These are phyloP conservation scores for Halophytophthora batemanensis DNA, from an alignment of 352 stramenopile species.

Conservation along the genomic window DNA sequence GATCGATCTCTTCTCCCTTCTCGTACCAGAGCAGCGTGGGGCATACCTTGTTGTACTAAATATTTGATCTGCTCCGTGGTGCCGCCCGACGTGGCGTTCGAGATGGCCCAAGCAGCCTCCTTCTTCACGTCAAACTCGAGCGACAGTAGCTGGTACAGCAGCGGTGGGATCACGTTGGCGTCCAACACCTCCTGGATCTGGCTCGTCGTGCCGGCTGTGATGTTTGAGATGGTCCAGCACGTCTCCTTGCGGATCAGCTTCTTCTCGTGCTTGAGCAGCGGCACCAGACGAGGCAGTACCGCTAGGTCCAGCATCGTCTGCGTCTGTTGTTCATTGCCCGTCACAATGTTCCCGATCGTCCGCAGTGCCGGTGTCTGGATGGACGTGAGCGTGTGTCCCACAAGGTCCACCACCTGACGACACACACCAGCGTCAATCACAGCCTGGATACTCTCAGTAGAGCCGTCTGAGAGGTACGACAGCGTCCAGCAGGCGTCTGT, in stretches of 20 bases:
- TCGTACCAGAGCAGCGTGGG: background rate
- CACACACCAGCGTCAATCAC: constrained; percentile 97
- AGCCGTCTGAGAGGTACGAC: constrained; percentile 97
- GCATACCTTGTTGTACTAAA: constrained; percentile 91
- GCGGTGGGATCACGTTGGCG: constrained; percentile 63
- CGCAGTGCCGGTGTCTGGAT: constrained; percentile 97
- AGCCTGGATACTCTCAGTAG: constrained; percentile 97
- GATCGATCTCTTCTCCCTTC: no score
- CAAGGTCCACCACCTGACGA: constrained; percentile 92
- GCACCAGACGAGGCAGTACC: constrained; percentile 48
- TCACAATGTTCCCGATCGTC: constrained; percentile 98
- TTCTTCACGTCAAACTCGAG: constrained; percentile 81
- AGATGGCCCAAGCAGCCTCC: constrained; percentile 84
- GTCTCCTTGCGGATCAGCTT: constrained; percentile 82
- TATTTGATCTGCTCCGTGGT: constrained; percentile 95
- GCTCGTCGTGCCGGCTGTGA: constrained; percentile 63
- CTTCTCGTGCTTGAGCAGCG: constrained; percentile 73
- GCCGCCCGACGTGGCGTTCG: constrained; percentile 70
- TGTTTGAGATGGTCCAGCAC: constrained; percentile 84
- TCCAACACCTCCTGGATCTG: constrained; percentile 83
- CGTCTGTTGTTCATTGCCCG: constrained; percentile 89
- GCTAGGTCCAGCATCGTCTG: constrained; percentile 61
- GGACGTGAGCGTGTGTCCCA: constrained; percentile 89
- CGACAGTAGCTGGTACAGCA: constrained; percentile 59
- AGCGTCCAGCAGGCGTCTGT: constrained; percentile 99